phyloP scores from a whole-genome alignment of 139 green algal genomes.

The Picochlorum sp. region DNA sequence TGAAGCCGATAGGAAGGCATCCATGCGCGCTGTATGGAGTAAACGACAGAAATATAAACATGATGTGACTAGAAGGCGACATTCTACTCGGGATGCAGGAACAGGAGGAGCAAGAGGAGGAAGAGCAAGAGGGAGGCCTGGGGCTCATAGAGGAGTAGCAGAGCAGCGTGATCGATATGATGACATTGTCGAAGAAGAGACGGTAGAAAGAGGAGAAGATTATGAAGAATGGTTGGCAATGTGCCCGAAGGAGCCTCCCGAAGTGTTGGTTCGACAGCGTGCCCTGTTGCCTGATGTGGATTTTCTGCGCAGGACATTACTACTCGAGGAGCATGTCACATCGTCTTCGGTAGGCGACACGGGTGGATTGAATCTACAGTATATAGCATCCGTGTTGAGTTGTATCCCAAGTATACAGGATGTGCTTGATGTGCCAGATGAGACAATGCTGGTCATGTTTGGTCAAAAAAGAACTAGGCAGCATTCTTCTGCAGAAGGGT shows the following conservation, averaged over 20 bases:
- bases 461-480: too few species aligned
- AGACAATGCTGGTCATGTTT: too few species aligned
- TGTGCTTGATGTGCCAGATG: too few species aligned
- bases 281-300: neutral
- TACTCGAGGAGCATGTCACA: neutral
- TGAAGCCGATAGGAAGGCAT: neutral
- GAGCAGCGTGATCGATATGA: neutral
- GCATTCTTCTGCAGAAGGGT: too few species aligned
- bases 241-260: neutral
- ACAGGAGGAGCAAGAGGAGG: neutral
- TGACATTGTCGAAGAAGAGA: neutral
- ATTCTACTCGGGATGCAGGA: neutral
- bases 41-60: constrained; percentile 15
- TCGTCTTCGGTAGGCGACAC: too few species aligned
- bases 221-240: constrained; percentile 4
- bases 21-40: neutral
- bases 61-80: constrained; percentile 11
- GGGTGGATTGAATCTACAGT: too few species aligned
- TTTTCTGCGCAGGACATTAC: neutral
- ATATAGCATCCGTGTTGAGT: too few species aligned
- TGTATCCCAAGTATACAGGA: too few species aligned
- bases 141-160: neutral
- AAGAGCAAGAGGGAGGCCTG: neutral
- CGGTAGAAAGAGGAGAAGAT: neutral
- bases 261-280: constrained; percentile 1